A percentile compares a stretch with the other conserved stretches of the same genome.
Evolutionary conservation across 352 stramenopile species (phyloP).

Genomic region (Pythium monospermum): DNA sequence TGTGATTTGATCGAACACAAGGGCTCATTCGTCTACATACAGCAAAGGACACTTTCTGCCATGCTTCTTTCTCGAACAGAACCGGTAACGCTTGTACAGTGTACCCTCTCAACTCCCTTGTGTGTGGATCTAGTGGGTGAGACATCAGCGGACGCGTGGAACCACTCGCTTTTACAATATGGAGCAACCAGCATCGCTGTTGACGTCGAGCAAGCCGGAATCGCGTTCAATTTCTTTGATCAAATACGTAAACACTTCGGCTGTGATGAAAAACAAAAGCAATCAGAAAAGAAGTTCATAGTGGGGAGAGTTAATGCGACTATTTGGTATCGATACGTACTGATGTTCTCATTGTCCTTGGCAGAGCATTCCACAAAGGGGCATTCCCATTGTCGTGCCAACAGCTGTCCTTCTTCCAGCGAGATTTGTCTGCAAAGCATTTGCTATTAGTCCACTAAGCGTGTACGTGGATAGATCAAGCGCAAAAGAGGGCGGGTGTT

Average conservation of each 20-base stretch:
- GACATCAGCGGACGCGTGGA: no score
- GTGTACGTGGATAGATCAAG: no score
- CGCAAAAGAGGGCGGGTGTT: no score
- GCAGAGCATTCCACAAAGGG: conserved; percentile 95
- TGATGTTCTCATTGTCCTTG: conserved; percentile 89
- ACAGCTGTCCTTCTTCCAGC: conserved; percentile 77
- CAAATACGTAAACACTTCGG: conserved; percentile 88
- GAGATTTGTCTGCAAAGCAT: conserved; percentile 67
- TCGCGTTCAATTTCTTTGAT: conserved; percentile 89
- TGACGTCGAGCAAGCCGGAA: conserved; percentile 82
- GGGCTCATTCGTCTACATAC: background rate
- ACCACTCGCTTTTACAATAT: conserved; percentile 64
- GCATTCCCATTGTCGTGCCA: conserved; percentile 89
- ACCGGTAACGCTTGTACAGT: no score
- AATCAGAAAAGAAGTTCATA: background rate
- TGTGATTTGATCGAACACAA: no score
- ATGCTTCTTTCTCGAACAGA: no score
- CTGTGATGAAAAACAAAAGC: conserved; percentile 22
- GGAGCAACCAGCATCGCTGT: conserved; percentile 59
- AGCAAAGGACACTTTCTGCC: no score
- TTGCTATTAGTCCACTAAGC: no score
- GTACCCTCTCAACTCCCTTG: no score
- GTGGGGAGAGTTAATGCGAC: background rate
- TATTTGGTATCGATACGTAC: conserved; percentile 32
- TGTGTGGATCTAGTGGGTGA: no score